Evolutionary conservation across 306 rosid genomes (phyloP).

Genomic region (Gleditsia sinensis): DNA sequence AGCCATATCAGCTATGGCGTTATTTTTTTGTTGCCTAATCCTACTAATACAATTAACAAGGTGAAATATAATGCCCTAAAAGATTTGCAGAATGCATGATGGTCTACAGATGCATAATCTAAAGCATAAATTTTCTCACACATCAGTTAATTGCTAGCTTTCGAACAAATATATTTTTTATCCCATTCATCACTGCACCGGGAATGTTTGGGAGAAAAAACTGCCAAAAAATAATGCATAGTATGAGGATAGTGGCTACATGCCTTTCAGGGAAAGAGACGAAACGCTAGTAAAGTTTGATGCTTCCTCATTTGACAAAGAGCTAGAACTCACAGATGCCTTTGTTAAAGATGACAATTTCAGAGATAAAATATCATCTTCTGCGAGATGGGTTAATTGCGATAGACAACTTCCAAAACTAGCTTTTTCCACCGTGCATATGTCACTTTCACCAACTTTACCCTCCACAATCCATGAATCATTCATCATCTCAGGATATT

Average conservation of each 20-base stretch:
- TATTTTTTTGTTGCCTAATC: constrained; percentile 3
- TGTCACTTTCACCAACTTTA: constrained; percentile 40
- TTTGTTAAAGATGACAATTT: constrained; percentile 64
- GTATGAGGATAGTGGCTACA: constrained; percentile 20
- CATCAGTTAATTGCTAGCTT: constrained; percentile 8
- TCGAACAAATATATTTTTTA: not conserved
- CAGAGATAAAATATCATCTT: constrained; percentile 56
- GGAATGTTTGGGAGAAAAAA: constrained; percentile 1
- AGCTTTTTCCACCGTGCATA: constrained; percentile 40
- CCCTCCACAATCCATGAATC: constrained; percentile 45
- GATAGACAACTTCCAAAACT: constrained; percentile 41
- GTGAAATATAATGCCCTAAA: constrained; percentile 18
- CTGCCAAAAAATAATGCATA: not conserved
- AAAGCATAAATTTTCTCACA: constrained; percentile 5
- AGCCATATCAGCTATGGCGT: constrained; percentile 22
- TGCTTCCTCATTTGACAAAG: constrained; percentile 62
- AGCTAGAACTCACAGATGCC: constrained; percentile 55
- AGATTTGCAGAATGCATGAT: not conserved
- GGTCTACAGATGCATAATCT: constrained; percentile 21
- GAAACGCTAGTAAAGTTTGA: constrained; percentile 56
- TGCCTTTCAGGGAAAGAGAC: constrained; percentile 81
- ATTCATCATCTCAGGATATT: constrained; percentile 32
- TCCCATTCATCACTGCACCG: not conserved
- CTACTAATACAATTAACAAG: not conserved
- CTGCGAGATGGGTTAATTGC: constrained; percentile 39